Evolutionary conservation across 2,329 filamentous ascomycete genomes (phyloP), one percentile per base, ranked within the genome.

Genomic region (Bipolaris gigantea): DNA sequence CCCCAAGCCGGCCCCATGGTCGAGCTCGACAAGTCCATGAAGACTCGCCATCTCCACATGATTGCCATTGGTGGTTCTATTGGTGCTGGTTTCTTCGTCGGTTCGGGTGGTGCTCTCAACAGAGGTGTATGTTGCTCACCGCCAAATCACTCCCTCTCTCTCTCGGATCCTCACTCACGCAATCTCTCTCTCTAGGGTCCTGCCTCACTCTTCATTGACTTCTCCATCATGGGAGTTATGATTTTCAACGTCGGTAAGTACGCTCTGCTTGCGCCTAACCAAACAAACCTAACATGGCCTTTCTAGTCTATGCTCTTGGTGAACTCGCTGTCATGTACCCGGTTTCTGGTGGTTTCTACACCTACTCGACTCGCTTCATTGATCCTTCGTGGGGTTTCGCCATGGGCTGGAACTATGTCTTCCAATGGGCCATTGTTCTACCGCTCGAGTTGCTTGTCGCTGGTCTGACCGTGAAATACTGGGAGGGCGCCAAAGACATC

Each of bases 11-110:
- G 57, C 34, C 43, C 48, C 21, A 25, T 63, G 27, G 48, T 69
- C 33, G 67, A 69, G 27, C 65, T 73, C 53, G 71, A 73, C 66
- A 72, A 68, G 63, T 72, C 70, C 62, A 82, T 85, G 76, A 81
- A 82, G 75, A 75, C 77, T 47, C 80, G 83, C 59, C 83, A 85
- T 71, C 72, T 85, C 61, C 81, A 85, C 73, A 85, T 85, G 83
- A 85, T 85, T 71, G 81, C 82, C 64, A 84, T 85, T 38, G 82
- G 82, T 66, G 83, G 83, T 55, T 83, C 82, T 30, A 85, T 85
- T 51, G 83, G 83, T 70, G 83, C 83, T 68, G 83, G 83, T 75
- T 84, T 85, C 76, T 85, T 85, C 70, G 83, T 85, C 66, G 82
- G 83, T 63, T 84, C 82, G 33, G 83, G 83, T 61, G 67, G 73